A percentile compares a stretch with the other conserved stretches of the same genome.
Conservation (phyloP, 1,284 basidiomycete species). For the Pascua guehoae region DNA sequence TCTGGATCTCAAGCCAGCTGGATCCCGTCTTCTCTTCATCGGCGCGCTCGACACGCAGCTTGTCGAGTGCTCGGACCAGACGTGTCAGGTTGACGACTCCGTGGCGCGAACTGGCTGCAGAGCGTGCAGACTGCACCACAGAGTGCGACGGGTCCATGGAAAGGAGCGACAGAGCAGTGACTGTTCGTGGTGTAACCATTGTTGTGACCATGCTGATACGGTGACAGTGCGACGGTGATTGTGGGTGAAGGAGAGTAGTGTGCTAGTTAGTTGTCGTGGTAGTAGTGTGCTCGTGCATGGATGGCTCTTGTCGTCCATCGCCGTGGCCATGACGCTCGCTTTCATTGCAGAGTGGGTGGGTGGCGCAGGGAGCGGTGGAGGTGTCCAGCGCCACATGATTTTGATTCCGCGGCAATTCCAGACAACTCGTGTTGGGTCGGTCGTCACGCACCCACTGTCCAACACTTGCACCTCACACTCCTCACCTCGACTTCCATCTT, state of each 20-base stretch:
- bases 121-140: constrained; percentile 25
- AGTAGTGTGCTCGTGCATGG: too few relatives aligned
- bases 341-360: too few relatives aligned
- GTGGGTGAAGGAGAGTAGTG: too few relatives aligned
- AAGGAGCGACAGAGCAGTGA: constrained; percentile 15
- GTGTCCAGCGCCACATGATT: background rate
- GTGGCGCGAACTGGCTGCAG: constrained; percentile 33
- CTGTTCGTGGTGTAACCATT: constrained; percentile 2
- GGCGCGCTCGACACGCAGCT: constrained; percentile 4
- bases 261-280: too few relatives aligned
- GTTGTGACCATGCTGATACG: background rate
- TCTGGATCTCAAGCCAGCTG: constrained; percentile 35
- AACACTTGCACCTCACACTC: constrained; percentile 5
- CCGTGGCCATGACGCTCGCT: too few relatives aligned
- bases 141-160: constrained; percentile 28
- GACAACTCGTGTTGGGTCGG: too few relatives aligned
- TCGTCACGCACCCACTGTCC: background rate
- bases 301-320: too few relatives aligned
- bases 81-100: constrained; percentile 44
- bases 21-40: constrained; percentile 7
- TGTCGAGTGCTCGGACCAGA: constrained; percentile 37
- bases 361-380: background rate
- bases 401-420: background rate
- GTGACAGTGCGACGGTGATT: too few relatives aligned
- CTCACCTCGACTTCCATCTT: constrained; percentile 10